Percentiles rank a stretch among this genome's conserved stretches.
Evolutionary conservation across 1,284 basidiomycete genomes (phyloP).

Genomic region (Fistulinella staudtii): DNA sequence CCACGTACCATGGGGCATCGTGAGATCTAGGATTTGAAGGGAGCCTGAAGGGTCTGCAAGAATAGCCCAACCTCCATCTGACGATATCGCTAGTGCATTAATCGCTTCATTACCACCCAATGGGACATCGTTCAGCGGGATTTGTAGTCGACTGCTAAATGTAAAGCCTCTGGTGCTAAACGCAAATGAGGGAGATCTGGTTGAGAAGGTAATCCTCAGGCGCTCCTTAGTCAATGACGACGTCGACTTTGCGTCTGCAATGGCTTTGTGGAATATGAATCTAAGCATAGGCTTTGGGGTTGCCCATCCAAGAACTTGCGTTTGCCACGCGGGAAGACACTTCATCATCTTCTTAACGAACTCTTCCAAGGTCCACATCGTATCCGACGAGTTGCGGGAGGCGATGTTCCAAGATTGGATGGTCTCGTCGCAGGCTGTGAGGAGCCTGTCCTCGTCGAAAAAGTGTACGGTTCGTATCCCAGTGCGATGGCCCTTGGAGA

Average conservation of each 20-base stretch:
- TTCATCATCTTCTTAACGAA: background rate
- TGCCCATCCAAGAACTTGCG: slow-evolving; percentile 12
- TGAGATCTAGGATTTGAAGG: slow-evolving; percentile 15
- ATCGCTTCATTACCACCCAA: background rate
- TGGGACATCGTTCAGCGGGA: background rate
- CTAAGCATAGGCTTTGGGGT: slow-evolving; percentile 1
- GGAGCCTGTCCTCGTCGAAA: slow-evolving; percentile 11
- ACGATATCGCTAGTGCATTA: slow-evolving; percentile 10
- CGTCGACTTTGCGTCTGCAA: slow-evolving; percentile 5
- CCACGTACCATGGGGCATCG: slow-evolving; percentile 4
- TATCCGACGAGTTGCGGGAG: too few species aligned
- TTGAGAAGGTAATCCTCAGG: too few species aligned
- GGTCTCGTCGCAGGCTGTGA: too few species aligned
- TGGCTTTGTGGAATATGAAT: background rate
- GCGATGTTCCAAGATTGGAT: too few species aligned
- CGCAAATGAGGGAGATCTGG: slow-evolving; percentile 6
- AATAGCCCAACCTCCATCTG: slow-evolving; percentile 18
- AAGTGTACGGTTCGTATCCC: slow-evolving; percentile 18
- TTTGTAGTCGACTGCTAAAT: slow-evolving; percentile 1
- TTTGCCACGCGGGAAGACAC: slow-evolving; percentile 4
- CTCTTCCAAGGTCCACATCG: slow-evolving; percentile 7
- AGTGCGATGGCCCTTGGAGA: slow-evolving; percentile 15
- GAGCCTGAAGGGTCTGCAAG: slow-evolving; percentile 2
- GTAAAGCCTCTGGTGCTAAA: background rate
- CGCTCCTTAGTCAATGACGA: too few species aligned